A percentile compares a stretch with the other conserved stretches of the same genome.
phyloP scores from a whole-genome alignment of 2,329 filamentous ascomycete species.

The Septoria petroselini region DNA sequence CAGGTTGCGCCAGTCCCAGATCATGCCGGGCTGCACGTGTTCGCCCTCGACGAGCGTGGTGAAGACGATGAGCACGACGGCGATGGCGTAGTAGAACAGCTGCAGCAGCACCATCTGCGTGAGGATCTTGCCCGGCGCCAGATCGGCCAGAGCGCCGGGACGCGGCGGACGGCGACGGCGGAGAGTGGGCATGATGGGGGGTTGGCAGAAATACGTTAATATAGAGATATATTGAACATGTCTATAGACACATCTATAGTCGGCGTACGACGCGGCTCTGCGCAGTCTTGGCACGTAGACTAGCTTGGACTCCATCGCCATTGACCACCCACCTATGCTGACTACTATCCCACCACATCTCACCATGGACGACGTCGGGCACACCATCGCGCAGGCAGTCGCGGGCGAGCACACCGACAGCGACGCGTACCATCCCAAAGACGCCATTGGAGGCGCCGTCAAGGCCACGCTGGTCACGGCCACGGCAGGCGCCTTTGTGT shows the following conservation, averaged over 20 bases:
- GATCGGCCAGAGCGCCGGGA: constrained; percentile 63
- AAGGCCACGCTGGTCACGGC: constrained; percentile 64
- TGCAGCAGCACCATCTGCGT: constrained; percentile 65
- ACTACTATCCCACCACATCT: not conserved
- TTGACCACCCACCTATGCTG: not conserved
- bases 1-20: constrained; percentile 63
- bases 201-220: no score
- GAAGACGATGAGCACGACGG: constrained; percentile 62
- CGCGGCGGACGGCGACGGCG: constrained; percentile 61
- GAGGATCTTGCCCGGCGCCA: constrained; percentile 64
- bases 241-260: no score
- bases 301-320: not conserved
- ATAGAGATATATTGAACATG: no score
- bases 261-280: no score
- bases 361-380: constrained; percentile 48
- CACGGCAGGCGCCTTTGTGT: constrained; percentile 65
- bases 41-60: constrained; percentile 64
- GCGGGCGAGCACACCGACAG: constrained; percentile 37
- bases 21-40: constrained; percentile 55
- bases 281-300: no score
- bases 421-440: constrained; percentile 63
- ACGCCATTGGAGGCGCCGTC: constrained; percentile 67
- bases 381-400: constrained; percentile 32
- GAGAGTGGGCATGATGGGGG: constrained; percentile 9
- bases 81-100: constrained; percentile 61